Evolutionary conservation across 1,284 basidiomycete species (phyloP), one percentile per base, ranked within the genome.

Genomic region (Macrocystidia cucumis): DNA sequence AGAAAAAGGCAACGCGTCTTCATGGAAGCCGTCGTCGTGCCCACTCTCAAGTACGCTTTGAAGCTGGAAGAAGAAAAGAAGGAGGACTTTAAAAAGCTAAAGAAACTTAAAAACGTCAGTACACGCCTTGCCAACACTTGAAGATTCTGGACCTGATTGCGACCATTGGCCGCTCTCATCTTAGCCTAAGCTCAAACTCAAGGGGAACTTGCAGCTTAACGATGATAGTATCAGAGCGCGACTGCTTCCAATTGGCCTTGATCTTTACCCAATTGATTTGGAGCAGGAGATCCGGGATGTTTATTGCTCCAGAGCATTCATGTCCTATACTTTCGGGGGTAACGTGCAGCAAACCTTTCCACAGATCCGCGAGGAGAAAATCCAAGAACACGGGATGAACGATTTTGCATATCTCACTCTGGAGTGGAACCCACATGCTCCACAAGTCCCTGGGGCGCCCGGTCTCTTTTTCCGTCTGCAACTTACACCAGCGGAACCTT

Each of bases 371-470:
- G 16, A 38, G 5, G 35, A 48, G 0, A 50, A 51, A 14, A 9
- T 51, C 2, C 45, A 41, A 1, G 41, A 45, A 8, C 60, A 61
- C 20, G 55, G 55, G 1, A 28, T 50, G 17, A 21, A 47, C 1
- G 43, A 61, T 29, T 65, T 64, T 29, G 55, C 61, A 56, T 63
- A 50, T 35, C 36, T 56, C 3, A 59, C 51, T 26, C 45, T 59
- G 2, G 32, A 46, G 2, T 55, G 45, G 31, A 64, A 67, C 31
- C 63, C 60, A 0, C 45, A 56, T 17, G 60, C 53, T 2, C 63
- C 62, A 0, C 54, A 57, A 30, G 36, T 49, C 21, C 54, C 64
- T 2, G 64, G 65, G 0, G 47, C 51, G 0, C 56, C 56, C 0
- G 62, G 62, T 0, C 37, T 67, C 0, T 61, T 56, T 34, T 61